A percentile compares a stretch with the other conserved stretches of the same genome.
Conservation (phyloP, 352 stramenopile genomes). For the Chrysophaeum taylorii region DNA sequence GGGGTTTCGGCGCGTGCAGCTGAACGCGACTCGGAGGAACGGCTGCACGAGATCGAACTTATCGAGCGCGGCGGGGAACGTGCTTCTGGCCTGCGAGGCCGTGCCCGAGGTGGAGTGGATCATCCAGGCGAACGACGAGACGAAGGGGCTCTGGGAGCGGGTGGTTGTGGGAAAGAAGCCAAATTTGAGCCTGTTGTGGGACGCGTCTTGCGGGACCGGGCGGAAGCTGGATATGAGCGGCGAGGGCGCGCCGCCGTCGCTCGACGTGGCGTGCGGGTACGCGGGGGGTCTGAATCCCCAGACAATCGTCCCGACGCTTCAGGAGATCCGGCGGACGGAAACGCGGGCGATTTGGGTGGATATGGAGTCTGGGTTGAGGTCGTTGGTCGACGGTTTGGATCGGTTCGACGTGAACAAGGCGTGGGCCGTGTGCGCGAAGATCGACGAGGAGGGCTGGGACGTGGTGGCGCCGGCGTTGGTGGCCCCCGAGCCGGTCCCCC, state of each 20-base stretch:
- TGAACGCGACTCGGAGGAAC: slow-evolving; percentile 65
- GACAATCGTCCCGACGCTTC: slow-evolving; percentile 44
- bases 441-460: neutral
- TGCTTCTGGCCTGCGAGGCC: neutral
- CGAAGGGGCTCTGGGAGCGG: slow-evolving; percentile 41
- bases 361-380: slow-evolving; percentile 59
- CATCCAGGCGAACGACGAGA: slow-evolving; percentile 62
- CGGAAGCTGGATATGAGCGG: slow-evolving; percentile 36
- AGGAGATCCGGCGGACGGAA: slow-evolving; percentile 26
- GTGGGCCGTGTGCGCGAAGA: neutral
- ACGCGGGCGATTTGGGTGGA: slow-evolving; percentile 55
- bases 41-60: slow-evolving; percentile 16
- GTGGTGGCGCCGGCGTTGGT: too few relatives aligned
- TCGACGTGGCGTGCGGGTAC: slow-evolving; percentile 46
- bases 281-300: slow-evolving; percentile 56
- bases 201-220: slow-evolving; percentile 59
- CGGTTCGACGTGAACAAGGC: slow-evolving; percentile 53
- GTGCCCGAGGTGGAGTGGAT: slow-evolving; percentile 55
- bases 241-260: slow-evolving; percentile 27
- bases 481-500: slow-evolving; percentile 6
- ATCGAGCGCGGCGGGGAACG: neutral
- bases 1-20: slow-evolving; percentile 58
- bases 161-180: slow-evolving; percentile 22
- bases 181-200: slow-evolving; percentile 60
- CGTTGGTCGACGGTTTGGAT: slow-evolving; percentile 28